Evolutionary conservation across 2,329 filamentous ascomycete genomes (phyloP), one percentile per base, ranked within the genome.

Genomic region (Blastomyces percursus): DNA sequence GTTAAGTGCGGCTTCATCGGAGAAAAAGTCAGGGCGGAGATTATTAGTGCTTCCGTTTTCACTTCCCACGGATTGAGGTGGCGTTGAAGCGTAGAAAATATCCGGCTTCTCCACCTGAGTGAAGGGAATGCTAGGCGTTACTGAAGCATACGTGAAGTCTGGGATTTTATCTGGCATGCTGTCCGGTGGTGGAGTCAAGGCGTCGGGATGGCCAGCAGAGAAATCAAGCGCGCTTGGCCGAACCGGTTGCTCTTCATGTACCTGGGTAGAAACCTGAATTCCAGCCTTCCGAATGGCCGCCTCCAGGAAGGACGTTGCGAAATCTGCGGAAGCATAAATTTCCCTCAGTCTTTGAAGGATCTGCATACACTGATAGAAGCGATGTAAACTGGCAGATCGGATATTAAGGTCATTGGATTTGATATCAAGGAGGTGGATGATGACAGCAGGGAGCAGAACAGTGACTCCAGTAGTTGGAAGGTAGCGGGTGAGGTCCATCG

Each of bases 221-320:
- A 61, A 51, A 48, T 60, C 52, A 11, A 62, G 40, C 21, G 61
- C 51, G n/a, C 55, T 40, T 60, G 66, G 58, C 44, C 56, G 61
- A 61, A 60, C 46, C 64, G n/a, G 55, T 61, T 40, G 60, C 54
- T 48, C 63, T 19, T 60, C 52, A 61, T 67, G 70, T 40, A 63
- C 70, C 9, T 75, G 69, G 76, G 81, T 76, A 2, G 82, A 83
- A 48, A 91, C 79, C 62, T 89, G 86, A 65, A 94, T 91, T 62
- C 89, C 86, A 9, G 90, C 90, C 77, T 96, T 95, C 65, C 89
- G 86, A 66, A 96, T 88, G 0, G 91, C 91, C 1, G 91, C 91
- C 72, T 96, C 90, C n/a, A 96, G 81, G 78, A 96, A 96, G 2
- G 90, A 90, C 0, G 90, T 93, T n/a, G 91, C 91, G 70, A 94